Evolutionary conservation across 306 rosid genomes (phyloP).

Genomic region (Cucumis melo): DNA sequence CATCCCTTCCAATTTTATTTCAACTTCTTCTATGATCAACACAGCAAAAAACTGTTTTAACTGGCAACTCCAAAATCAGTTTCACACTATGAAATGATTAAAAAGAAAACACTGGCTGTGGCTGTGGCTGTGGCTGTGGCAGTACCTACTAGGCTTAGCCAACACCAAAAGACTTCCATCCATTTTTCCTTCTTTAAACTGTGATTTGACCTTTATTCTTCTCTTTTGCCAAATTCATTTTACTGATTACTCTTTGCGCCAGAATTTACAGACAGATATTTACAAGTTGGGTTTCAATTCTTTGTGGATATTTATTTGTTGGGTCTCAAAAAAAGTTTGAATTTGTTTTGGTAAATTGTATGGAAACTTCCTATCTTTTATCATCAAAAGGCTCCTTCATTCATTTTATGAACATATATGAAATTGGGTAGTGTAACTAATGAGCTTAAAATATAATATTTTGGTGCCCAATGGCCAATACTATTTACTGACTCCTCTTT

Average conservation of each 20-base stretch:
- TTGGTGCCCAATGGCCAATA: background rate
- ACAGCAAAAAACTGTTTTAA: constrained; percentile 21
- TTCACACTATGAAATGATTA: background rate
- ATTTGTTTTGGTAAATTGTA: background rate
- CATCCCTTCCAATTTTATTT: constrained; percentile 14
- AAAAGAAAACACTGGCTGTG: background rate
- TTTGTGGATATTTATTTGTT: background rate
- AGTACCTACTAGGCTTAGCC: constrained; percentile 2
- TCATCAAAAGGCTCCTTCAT: background rate
- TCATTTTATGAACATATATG: background rate
- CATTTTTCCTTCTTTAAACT: background rate
- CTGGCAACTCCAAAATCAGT: background rate
- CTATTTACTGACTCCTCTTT: background rate
- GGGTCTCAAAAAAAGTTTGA: background rate
- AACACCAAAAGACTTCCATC: background rate
- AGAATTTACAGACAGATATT: background rate
- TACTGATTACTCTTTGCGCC: background rate
- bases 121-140: no score
- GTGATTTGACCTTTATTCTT: constrained; percentile 1
- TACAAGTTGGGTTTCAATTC: background rate
- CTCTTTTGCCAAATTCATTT: background rate
- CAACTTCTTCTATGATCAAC: constrained; percentile 6
- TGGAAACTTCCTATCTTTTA: background rate
- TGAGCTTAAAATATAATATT: background rate
- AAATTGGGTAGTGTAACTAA: background rate